Conservation (phyloP, 345 rosid species). For the Rhodamnia rubescens region DNA sequence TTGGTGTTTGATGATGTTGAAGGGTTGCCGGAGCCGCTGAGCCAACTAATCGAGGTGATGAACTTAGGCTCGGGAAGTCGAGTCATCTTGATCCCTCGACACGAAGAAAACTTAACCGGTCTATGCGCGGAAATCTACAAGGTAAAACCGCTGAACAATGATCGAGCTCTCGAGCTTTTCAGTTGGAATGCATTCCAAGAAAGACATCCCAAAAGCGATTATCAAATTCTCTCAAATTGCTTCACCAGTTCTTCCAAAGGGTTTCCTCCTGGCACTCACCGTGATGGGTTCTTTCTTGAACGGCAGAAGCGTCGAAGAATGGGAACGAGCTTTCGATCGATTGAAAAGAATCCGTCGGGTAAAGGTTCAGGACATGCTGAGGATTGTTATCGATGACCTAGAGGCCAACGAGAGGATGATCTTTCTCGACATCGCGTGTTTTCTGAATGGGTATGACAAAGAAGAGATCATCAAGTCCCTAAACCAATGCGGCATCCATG, state of each 20-base stretch:
- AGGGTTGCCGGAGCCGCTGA: neutral
- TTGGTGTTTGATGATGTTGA: neutral
- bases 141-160: neutral
- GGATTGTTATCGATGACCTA: neutral
- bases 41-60: neutral
- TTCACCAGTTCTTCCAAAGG: neutral
- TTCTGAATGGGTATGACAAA: neutral
- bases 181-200: neutral
- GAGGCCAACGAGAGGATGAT: neutral
- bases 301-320: neutral
- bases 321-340: neutral
- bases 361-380: neutral
- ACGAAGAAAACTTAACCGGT: neutral
- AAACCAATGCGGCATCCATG: neutral
- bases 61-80: neutral
- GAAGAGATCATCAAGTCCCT: neutral
- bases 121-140: neutral
- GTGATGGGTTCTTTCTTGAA: neutral
- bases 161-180: neutral
- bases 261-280: neutral
- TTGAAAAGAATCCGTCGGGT: neutral
- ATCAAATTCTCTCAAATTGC: neutral
- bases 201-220: neutral
- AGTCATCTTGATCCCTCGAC: neutral
- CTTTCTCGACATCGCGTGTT: neutral